Evolutionary conservation across 257 asterid species (phyloP), one percentile per base, ranked within the genome.

Genomic region (Datura wrightii): DNA sequence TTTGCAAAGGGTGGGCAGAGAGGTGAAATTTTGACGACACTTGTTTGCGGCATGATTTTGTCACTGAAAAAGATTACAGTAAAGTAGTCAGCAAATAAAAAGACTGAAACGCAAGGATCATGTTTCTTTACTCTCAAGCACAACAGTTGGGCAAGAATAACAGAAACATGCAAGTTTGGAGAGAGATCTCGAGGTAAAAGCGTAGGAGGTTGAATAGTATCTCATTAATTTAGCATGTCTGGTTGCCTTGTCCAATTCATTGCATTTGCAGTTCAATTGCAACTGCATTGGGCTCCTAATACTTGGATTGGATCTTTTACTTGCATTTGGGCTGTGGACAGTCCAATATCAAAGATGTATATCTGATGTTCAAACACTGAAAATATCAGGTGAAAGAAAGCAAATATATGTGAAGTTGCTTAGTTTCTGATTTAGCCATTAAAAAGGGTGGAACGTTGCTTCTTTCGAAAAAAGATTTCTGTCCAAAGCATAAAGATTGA

Each of bases 251-350:
- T 50, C 62, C 62, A 14, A 76, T 74, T 48, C 5, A 24, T 24
- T 41, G 81, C 19, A 19, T 50, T 24, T 6, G 6, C 48, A 74
- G 59, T 46, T 24, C 7, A 5, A 74, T 48, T 46, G 54, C 19
- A 72, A 48, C 58, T 74, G 60, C 80, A 48, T 19, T 19, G 82
- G 82, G 82, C 82, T 31, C 50, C 31, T 50, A 50, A 76, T 24
- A 50, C 24, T 13, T 74, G 24, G 24, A 24, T 74, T 74, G 60
- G 24, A 31, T 50, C 81, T 19, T 48, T 31, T 31, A 31, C 62
- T 76, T 76, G 62, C 82, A 50, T 50, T 50, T 76, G 82, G 62
- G 62, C 46, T 50, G 62, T 76, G 82, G 62, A 76, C 14, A 46
- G 60, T 50, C 82, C 82, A 50, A 13, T 48, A 24, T 16, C 62